These are phyloP conservation scores for Candida sanyaensis DNA, from an alignment of 1,139 yeast species.

Conservation along the genomic window DNA sequence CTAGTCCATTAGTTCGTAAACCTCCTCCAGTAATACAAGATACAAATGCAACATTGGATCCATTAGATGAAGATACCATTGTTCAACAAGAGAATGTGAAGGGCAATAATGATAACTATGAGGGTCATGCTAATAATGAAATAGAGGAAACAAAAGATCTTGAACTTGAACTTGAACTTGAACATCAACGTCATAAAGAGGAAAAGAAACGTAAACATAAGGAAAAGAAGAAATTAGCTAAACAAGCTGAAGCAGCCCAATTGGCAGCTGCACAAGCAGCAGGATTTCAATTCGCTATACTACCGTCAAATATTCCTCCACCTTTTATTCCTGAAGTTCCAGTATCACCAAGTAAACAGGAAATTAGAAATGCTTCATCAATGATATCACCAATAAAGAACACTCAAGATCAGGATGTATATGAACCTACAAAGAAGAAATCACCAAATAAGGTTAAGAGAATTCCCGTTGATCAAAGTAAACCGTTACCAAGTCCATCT, in stretches of 20 bases:
- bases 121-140: constrained; percentile 10
- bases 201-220: constrained; percentile 14
- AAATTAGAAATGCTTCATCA: neutral
- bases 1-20: neutral
- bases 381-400: constrained; percentile 3
- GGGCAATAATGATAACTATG: constrained; percentile 11
- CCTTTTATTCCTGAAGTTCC: constrained; percentile 8
- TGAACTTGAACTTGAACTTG: too few relatives aligned
- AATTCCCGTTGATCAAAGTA: constrained; percentile 7
- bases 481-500: constrained; percentile 8
- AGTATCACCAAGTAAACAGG: neutral
- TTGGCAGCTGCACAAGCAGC: constrained; percentile 21
- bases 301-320: constrained; percentile 19
- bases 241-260: constrained; percentile 28
- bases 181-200: constrained; percentile 8
- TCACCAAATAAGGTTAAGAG: constrained; percentile 4
- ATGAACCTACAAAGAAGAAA: constrained; percentile 2
- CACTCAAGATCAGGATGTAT: neutral
- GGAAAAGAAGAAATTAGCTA: constrained; percentile 15
- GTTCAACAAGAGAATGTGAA: neutral
- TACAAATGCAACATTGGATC: neutral
- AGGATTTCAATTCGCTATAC: constrained; percentile 17
- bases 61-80: neutral
- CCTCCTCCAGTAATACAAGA: neutral
- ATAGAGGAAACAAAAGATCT: constrained; percentile 1